phyloP scores from a whole-genome alignment of 2,329 filamentous ascomycete species.

The Neofusicoccum umdonicola region DNA sequence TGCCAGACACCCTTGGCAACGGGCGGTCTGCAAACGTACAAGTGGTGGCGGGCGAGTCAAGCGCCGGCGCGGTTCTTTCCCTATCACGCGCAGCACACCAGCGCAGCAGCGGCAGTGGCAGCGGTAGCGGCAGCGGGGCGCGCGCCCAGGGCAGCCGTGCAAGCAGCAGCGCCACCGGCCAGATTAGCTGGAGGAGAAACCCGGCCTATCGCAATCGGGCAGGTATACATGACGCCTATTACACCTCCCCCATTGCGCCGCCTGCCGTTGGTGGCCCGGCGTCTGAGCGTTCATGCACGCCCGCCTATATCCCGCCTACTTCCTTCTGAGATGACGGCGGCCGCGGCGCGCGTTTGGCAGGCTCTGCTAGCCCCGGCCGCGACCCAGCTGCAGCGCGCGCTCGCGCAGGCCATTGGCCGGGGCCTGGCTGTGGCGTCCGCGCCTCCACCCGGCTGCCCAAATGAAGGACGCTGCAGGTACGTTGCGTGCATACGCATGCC shows the following conservation, averaged over 20 bases:
- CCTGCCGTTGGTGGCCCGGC: neutral
- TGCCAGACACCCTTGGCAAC: neutral
- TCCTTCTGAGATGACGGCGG: neutral
- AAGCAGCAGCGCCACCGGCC: neutral
- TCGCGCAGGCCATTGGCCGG: too few species aligned
- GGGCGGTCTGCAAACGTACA: neutral
- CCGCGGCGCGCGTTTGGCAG: too few species aligned
- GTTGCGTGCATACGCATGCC: conserved; percentile 9
- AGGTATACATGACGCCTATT: neutral
- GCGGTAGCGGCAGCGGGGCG: neutral
- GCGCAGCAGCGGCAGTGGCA: neutral
- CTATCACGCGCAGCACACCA: conserved; percentile 1
- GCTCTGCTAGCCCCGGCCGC: too few species aligned
- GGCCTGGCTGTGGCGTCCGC: neutral
- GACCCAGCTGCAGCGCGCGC: too few species aligned
- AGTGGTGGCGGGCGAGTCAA: conserved; percentile 6
- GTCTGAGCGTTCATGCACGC: neutral
- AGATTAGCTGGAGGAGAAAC: neutral
- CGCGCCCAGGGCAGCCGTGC: neutral
- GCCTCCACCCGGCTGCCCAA: neutral
- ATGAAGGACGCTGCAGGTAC: conserved; percentile 14
- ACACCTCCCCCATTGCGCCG: neutral
- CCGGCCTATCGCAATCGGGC: neutral
- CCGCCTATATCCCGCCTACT: neutral
- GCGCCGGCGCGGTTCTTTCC: neutral